Percentiles rank a stretch among this genome's conserved stretches.
Conservation (phyloP, 768 basidiomycete species). For the Suillus weaverae region DNA sequence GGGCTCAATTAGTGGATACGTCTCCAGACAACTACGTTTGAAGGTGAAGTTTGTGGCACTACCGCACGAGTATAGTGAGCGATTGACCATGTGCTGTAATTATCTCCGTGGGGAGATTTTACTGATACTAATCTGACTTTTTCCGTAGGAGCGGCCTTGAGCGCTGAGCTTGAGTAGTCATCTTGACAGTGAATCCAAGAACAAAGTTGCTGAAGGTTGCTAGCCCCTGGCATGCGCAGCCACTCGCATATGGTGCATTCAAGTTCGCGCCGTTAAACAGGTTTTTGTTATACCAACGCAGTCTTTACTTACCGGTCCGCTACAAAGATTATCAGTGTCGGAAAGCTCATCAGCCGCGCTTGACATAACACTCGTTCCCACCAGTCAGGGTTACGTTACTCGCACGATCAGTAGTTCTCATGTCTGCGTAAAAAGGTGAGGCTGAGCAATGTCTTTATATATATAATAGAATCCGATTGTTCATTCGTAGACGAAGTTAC, state of each 20-base stretch:
- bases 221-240: too few relatives aligned
- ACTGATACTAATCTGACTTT: too few relatives aligned
- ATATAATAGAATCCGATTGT: not conserved
- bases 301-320: not conserved
- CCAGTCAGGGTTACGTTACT: not conserved
- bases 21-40: not conserved
- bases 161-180: too few relatives aligned
- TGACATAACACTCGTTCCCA: not conserved
- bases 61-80: too few relatives aligned
- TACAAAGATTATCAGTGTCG: not conserved
- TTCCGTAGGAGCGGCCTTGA: too few relatives aligned
- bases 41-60: too few relatives aligned
- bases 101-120: not conserved
- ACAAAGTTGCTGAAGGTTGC: too few relatives aligned
- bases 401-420: not conserved
- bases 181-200: too few relatives aligned
- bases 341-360: not conserved
- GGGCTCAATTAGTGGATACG: not conserved
- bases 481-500: not conserved
- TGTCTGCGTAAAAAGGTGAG: not conserved
- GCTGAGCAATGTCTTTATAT: not conserved
- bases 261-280: too few relatives aligned
- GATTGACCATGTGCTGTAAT: too few relatives aligned
- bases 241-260: too few relatives aligned
- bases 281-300: not conserved